Evolutionary conservation across 352 stramenopile genomes (phyloP).

Genomic region (Phytophthora sp.): DNA sequence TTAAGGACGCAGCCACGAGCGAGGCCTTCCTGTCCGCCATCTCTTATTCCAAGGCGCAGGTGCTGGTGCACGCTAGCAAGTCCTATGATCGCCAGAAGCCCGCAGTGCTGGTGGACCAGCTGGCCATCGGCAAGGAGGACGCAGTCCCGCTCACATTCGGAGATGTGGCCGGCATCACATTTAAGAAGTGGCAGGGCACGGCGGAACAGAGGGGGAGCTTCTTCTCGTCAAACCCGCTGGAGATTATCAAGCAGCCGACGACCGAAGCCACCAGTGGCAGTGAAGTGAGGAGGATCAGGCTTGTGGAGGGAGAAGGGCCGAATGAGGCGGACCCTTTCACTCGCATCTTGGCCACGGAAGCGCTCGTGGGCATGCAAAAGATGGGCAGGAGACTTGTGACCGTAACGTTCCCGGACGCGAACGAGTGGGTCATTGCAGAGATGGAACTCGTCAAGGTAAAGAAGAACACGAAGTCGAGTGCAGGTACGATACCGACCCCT

Average conservation of each 20-base stretch:
- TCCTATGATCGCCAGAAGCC: constrained; percentile 26
- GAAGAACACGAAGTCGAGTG: constrained; percentile 49
- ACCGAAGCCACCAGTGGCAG: constrained; percentile 30
- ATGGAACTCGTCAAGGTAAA: constrained; percentile 83
- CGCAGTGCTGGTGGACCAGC: constrained; percentile 49
- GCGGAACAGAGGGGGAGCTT: constrained; percentile 31
- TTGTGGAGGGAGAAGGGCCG: constrained; percentile 27
- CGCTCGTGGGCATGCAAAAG: constrained; percentile 72
- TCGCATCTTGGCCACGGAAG: constrained; percentile 49
- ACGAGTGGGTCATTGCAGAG: constrained; percentile 70
- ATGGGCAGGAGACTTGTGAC: constrained; percentile 58
- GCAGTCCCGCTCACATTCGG: constrained; percentile 39
- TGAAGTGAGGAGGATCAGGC: constrained; percentile 58
- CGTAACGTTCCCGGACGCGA: constrained; percentile 47
- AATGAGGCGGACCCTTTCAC: constrained; percentile 36
- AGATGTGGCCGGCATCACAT: constrained; percentile 60
- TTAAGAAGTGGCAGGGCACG: constrained; percentile 57
- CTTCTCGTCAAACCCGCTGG: constrained; percentile 63
- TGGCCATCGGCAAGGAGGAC: constrained; percentile 55
- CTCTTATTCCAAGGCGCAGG: constrained; percentile 60
- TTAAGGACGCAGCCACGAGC: constrained; percentile 53
- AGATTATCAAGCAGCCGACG: constrained; percentile 41
- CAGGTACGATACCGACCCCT: not conserved
- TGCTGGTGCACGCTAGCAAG: constrained; percentile 38
- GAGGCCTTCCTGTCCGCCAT: constrained; percentile 56